A percentile compares a stretch with the other conserved stretches of the same genome.
These are phyloP conservation scores for Podospora pseudocomata DNA, from an alignment of 495 filamentous ascomycete genomes.

Conservation along the genomic window DNA sequence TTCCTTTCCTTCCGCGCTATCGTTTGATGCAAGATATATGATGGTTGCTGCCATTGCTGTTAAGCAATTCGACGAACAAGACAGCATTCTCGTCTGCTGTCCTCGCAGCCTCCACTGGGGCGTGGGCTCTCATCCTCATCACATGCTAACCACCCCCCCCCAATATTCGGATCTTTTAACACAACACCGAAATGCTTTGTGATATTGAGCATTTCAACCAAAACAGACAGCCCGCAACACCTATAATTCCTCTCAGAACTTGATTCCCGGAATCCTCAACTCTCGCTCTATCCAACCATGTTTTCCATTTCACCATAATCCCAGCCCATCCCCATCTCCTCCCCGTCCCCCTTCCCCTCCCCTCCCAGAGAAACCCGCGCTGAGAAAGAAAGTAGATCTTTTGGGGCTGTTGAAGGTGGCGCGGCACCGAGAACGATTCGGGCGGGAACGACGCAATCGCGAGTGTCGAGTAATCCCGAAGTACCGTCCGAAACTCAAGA, in stretches of 20 bases:
- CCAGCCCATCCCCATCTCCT: background rate
- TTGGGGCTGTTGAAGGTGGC: too few relatives aligned
- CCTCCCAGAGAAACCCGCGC: background rate
- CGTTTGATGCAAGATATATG: background rate
- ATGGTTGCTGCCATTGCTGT: background rate
- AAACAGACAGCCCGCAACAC: background rate
- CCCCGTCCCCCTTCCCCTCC: background rate
- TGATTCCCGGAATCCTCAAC: background rate
- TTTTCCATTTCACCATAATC: background rate
- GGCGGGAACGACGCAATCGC: background rate
- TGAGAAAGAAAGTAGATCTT: background rate
- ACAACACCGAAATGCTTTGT: background rate
- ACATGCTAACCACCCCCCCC: too few relatives aligned
- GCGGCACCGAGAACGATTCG: too few relatives aligned
- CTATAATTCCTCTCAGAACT: background rate
- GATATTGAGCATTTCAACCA: background rate
- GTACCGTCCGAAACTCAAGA: background rate
- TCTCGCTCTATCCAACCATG: background rate
- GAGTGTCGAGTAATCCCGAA: too few relatives aligned
- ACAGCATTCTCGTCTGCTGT: background rate
- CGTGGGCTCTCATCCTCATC: background rate
- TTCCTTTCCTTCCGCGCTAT: background rate
- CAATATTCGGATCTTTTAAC: background rate
- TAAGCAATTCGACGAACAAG: background rate
- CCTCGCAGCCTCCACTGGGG: background rate